phyloP scores from a whole-genome alignment of 2,329 filamentous ascomycete species.

The Malbranchea cinnamomea region DNA sequence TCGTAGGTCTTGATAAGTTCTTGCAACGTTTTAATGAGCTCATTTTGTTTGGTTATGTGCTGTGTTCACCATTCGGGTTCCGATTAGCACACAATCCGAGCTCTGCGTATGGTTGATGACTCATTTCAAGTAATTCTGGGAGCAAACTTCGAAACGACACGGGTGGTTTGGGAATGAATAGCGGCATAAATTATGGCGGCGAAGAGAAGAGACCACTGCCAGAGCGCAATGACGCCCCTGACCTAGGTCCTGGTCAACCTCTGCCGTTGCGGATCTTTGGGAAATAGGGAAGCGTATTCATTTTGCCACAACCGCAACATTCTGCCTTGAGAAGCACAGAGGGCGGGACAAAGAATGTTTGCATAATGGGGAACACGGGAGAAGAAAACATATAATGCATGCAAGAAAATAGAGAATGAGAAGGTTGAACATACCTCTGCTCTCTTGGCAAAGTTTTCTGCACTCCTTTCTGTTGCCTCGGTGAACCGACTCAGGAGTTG shows the following conservation, averaged over 20 bases:
- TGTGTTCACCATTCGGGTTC: conserved; percentile 10
- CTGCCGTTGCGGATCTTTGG: conserved; percentile 3
- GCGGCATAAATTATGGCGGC: conserved; percentile 8
- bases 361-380: not conserved
- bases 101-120: too few relatives aligned
- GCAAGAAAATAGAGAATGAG: not conserved
- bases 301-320: too few relatives aligned
- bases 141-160: conserved; percentile 9
- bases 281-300: not conserved
- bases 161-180: conserved; percentile 8
- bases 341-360: conserved; percentile 2
- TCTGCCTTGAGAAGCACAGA: not conserved
- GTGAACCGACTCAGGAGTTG: conserved; percentile 30
- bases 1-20: conserved; percentile 27
- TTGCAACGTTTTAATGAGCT: conserved; percentile 27
- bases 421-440: conserved; percentile 26
- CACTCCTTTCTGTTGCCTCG: conserved; percentile 42
- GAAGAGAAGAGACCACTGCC: conserved; percentile 11
- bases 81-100: conserved; percentile 9
- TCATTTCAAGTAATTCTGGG: conserved; percentile 6
- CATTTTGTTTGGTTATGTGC: conserved; percentile 30
- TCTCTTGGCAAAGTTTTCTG: conserved; percentile 27
- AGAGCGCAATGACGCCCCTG: conserved; percentile 10
- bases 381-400: conserved; percentile 2
- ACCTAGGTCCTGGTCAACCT: conserved; percentile 11